phyloP scores from a whole-genome alignment of 495 filamentous ascomycete species.

The Aspergillus diversus region DNA sequence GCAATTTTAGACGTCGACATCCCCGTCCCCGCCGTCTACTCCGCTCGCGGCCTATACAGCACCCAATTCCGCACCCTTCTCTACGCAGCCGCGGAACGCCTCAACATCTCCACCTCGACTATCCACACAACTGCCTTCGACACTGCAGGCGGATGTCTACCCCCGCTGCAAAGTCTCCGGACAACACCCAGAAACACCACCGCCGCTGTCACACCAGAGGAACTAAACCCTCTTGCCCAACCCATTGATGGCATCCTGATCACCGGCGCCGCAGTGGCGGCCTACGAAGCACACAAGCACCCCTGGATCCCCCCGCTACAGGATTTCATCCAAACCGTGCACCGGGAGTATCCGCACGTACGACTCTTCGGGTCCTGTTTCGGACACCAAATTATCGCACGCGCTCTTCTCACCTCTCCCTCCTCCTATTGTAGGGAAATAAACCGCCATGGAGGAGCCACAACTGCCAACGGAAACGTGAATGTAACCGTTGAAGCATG shows the following conservation, averaged over 20 bases:
- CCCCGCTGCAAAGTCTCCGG: slow-evolving; percentile 34
- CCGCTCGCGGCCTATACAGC: slow-evolving; percentile 41
- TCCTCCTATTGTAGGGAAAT: neutral
- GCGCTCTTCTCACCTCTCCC: slow-evolving; percentile 36
- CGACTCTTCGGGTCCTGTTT: slow-evolving; percentile 55
- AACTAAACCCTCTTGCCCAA: slow-evolving; percentile 18
- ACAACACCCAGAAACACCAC: slow-evolving; percentile 14
- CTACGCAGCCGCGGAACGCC: slow-evolving; percentile 35
- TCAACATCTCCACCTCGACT: slow-evolving; percentile 26
- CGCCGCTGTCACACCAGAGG: slow-evolving; percentile 10
- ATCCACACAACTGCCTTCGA: slow-evolving; percentile 46
- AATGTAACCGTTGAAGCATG: slow-evolving; percentile 31
- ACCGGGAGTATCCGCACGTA: slow-evolving; percentile 42
- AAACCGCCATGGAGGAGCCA: neutral
- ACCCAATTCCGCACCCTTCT: slow-evolving; percentile 43
- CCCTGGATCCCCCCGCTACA: slow-evolving; percentile 41
- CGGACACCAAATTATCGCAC: slow-evolving; percentile 52
- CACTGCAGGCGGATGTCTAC: slow-evolving; percentile 37
- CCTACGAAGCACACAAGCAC: slow-evolving; percentile 33
- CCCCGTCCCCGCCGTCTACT: slow-evolving; percentile 41
- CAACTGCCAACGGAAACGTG: too few species aligned
- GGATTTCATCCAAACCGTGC: slow-evolving; percentile 38
- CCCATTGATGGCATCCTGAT: slow-evolving; percentile 46
- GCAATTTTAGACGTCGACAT: slow-evolving; percentile 47
- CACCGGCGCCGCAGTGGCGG: slow-evolving; percentile 41